These are phyloP conservation scores for Aulographum hederae DNA, from an alignment of 2,329 filamentous ascomycete genomes.

Conservation along the genomic window DNA sequence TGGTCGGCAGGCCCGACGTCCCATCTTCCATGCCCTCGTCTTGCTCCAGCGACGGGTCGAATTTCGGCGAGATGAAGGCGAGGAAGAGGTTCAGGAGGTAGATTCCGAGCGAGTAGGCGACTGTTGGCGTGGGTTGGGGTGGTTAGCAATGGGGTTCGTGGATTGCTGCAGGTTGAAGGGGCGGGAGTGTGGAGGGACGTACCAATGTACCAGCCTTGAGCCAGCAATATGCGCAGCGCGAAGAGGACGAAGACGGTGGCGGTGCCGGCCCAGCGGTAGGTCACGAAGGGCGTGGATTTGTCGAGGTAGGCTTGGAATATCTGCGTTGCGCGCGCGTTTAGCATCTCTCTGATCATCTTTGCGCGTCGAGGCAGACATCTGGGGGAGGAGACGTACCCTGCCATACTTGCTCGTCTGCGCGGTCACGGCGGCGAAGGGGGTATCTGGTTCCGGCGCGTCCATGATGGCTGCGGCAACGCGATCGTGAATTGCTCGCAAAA, in stretches of 20 bases:
- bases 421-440: conserved; percentile 78
- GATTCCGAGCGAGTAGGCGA: conserved; percentile 93
- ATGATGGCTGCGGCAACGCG: conserved; percentile 27
- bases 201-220: conserved; percentile 99
- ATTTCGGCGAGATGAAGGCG: conserved; percentile 94
- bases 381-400: conserved; percentile 38
- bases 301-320: conserved; percentile 91
- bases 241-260: conserved; percentile 58
- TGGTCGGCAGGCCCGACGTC: conserved; percentile 64
- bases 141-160: too few species aligned
- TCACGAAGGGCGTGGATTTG: conserved; percentile 73
- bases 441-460: conserved; percentile 80
- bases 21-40: conserved; percentile 97
- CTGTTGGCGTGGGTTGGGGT: conserved; percentile 29
- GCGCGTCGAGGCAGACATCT: background rate
- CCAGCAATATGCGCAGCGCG: conserved; percentile 73
- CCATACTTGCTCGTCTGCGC: conserved; percentile 63
- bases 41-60: conserved; percentile 88
- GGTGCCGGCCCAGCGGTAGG: conserved; percentile 86
- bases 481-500: background rate
- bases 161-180: background rate
- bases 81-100: conserved; percentile 99
- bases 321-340: conserved; percentile 25
- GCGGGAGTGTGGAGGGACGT: conserved; percentile 15
- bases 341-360: background rate